Evolutionary conservation across 495 filamentous ascomycete species (phyloP), one percentile per base, ranked within the genome.

Genomic region (Xylaria sp.): DNA sequence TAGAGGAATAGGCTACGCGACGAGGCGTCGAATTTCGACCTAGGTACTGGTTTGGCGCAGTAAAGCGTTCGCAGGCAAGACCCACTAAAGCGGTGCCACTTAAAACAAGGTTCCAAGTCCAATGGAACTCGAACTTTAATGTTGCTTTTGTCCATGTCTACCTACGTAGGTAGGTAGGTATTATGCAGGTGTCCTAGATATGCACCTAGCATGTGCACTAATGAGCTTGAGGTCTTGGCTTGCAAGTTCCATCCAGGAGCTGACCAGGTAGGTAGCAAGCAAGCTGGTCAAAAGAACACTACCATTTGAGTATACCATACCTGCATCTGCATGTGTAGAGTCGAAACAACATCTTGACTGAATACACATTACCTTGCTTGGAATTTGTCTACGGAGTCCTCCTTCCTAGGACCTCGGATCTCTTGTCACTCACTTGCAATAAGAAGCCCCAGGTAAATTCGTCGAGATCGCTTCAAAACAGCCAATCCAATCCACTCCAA

Each of bases 201-300:
- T 40, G 37, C 21, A 61, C 5, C 15, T 41, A 61, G 9, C 6
- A 17, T 12, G 21, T 61, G 37, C 59, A 43, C 12, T 4, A 29
- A 24, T 9, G 50, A 44, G 61, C 40, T 26, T n/a, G n/a, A 29
- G 1, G 29, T 31, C 15, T 24, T n/a, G 35, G 26, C 26, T 41
- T 17, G 7, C 19, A 53, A 53, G 50, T n/a, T 21, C 21, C 4
- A n/a, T 19, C 43, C 9, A 12, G 26, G 53, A 29, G 14, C 24
- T 19, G 53, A 8, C 21, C n/a, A n/a, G n/a, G n/a, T n/a, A n/a
- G n/a, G 35, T 37, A 37, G 35, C 37, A 3, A 62, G n/a, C 21
- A 62, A 40, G 35, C 12, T 40, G 35, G 8, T 35, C 44, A 58
- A 67, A 67, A 58, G 50, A 67, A 67, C 50, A 58, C 33, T 37